Percentiles rank a stretch among this genome's conserved stretches.
Evolutionary conservation across 768 basidiomycete genomes (phyloP).

Genomic region (Panaeolus papilionaceus): DNA sequence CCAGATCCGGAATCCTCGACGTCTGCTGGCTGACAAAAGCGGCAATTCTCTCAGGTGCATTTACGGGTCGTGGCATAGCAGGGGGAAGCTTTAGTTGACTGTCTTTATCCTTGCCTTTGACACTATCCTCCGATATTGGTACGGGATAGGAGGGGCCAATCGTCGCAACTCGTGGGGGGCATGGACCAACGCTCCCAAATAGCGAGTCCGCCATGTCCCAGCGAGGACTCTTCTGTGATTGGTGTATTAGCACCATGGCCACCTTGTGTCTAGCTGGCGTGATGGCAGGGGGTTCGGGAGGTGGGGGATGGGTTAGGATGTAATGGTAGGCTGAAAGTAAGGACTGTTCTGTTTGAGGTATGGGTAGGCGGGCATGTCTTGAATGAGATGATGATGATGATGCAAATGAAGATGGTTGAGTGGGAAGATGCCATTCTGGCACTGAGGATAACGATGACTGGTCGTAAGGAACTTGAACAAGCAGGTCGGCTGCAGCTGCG

Average conservation of each 20-base stretch:
- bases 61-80: constrained; percentile 50
- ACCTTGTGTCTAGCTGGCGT: constrained; percentile 76
- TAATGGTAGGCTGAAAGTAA: constrained; percentile 78
- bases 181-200: constrained; percentile 63
- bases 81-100: constrained; percentile 57
- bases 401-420: not conserved
- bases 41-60: constrained; percentile 56
- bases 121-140: constrained; percentile 41
- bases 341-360: constrained; percentile 66
- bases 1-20: constrained; percentile 70
- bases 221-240: constrained; percentile 60
- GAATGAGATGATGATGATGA: constrained; percentile 24
- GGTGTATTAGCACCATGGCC: constrained; percentile 70
- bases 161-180: constrained; percentile 64
- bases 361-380: constrained; percentile 41
- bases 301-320: constrained; percentile 73
- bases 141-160: constrained; percentile 73
- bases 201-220: constrained; percentile 77
- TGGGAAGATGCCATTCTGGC: constrained; percentile 74
- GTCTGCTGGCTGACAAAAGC: constrained; percentile 70
- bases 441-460: constrained; percentile 71
- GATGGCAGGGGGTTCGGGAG: constrained; percentile 49
- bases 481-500: constrained; percentile 68
- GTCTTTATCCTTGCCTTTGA: constrained; percentile 36
- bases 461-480: constrained; percentile 74